Conservation (phyloP, 192 early-diverging fungal genomes). For the Funneliformis geosporum region DNA sequence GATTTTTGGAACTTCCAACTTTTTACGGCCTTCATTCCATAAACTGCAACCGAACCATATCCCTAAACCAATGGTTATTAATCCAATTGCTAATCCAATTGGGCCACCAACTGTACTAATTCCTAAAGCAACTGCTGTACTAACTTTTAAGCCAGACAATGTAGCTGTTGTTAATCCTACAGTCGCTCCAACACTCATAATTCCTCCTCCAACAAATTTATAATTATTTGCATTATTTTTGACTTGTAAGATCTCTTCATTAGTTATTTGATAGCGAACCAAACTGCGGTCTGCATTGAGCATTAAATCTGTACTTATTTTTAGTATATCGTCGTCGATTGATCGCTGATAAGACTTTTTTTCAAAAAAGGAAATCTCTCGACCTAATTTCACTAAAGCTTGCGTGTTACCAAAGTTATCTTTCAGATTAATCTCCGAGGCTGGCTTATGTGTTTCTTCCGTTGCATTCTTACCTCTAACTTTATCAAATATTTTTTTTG, state of each 20-base stretch:
- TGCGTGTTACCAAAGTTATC: background rate
- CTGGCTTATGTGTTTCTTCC: background rate
- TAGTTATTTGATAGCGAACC: background rate
- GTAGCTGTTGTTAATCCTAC: background rate
- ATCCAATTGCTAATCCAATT: background rate
- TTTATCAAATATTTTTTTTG: conserved; percentile 11
- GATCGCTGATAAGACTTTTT: background rate
- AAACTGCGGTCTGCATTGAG: background rate
- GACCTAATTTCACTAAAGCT: background rate
- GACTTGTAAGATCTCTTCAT: background rate
- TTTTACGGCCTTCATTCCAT: background rate
- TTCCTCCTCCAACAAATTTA: too few species aligned
- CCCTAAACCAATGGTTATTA: background rate
- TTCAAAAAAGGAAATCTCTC: background rate
- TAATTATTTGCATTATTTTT: background rate
- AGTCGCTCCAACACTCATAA: background rate
- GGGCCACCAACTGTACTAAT: too few species aligned
- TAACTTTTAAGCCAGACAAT: background rate
- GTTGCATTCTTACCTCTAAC: background rate
- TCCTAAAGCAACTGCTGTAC: too few species aligned
- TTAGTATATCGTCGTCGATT: background rate
- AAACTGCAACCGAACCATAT: background rate
- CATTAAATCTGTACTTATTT: background rate
- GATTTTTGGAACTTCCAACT: background rate
- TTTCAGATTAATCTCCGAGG: background rate